These are phyloP conservation scores for Malus hybrid DNA, from an alignment of 331 rosid genomes.

Conservation along the genomic window DNA sequence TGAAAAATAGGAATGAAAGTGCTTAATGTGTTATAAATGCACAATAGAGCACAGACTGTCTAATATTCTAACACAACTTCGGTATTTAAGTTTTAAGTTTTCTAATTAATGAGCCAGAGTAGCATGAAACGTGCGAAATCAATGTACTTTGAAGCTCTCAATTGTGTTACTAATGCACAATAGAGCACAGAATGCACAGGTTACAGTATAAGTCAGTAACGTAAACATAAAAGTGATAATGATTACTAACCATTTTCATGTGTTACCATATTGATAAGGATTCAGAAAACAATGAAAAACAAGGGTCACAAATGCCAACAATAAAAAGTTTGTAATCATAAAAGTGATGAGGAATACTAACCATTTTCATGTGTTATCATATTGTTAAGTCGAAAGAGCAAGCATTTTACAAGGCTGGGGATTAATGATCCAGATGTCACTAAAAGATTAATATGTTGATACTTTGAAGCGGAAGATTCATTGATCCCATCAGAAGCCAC, in stretches of 20 bases:
- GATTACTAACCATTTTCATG: constrained; percentile 60
- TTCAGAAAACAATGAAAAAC: neutral
- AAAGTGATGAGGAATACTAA: constrained; percentile 27
- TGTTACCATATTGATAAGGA: constrained; percentile 24
- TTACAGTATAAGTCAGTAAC: no score
- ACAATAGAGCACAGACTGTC: neutral
- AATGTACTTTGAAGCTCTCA: no score
- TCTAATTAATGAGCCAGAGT: no score
- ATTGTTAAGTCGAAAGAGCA: constrained; percentile 70
- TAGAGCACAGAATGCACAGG: no score
- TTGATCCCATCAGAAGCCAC: constrained; percentile 37
- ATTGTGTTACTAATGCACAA: no score
- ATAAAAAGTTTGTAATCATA: neutral
- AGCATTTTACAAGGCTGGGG: constrained; percentile 87
- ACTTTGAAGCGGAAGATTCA: constrained; percentile 25
- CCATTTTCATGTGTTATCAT: constrained; percentile 61
- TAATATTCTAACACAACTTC: no score
- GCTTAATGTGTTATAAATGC: neutral
- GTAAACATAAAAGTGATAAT: neutral
- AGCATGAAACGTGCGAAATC: no score
- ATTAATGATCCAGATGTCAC: constrained; percentile 94
- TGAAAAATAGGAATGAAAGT: neutral
- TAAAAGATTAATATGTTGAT: constrained; percentile 51
- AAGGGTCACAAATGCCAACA: neutral
- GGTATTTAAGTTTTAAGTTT: no score